Evolutionary conservation across 1,284 basidiomycete genomes (phyloP), one percentile per base, ranked within the genome.

Genomic region (Naganishia sp.): DNA sequence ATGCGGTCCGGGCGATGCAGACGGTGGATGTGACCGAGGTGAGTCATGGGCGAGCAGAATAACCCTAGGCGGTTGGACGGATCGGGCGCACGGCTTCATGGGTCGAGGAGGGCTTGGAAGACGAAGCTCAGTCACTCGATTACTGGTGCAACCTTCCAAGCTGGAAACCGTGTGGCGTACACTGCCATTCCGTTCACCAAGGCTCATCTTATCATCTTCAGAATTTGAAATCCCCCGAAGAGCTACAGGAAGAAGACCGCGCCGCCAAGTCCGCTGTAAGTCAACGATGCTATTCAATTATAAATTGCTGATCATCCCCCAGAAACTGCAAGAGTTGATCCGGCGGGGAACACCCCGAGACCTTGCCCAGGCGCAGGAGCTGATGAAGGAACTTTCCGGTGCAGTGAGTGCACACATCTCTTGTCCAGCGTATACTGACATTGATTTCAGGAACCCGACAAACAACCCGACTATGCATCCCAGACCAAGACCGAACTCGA

Each of bases 281-380:
- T 74, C 36, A 15, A 11, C 18, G 11, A 48, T 7, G 1, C n/a
- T 6, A 18, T 28, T 43, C n/a, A 48, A 43, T 53, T 49, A 46
- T n/a, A 16, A 16, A n/a, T 55, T 6, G 43, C 28, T 7, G 21
- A 10, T 39, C 16, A 15, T 42, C 68, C 5, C 60, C 56, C 72
- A 83, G 82, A 99, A 99, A 84, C 83, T 99, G 33, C 96, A 99
- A 81, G 96, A 99, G 77, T 86, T 99, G 39, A 98, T 99, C 71
- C 87, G 96, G 63, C 84, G 96, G 65, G 96, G 95, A 10, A 96
- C 94, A 21, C 96, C 96, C 0, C 86, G 92, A 68, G 96, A 99
- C 79, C 84, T 99, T 6, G 91, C 90, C 0, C 92, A 90, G 11
- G 96, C 96, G 2, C 95, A 99, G 75, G 95, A 99, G 74, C 84